These are phyloP conservation scores for Lasiosphaeris hirsuta DNA, from an alignment of 495 filamentous ascomycete genomes.

Conservation along the genomic window DNA sequence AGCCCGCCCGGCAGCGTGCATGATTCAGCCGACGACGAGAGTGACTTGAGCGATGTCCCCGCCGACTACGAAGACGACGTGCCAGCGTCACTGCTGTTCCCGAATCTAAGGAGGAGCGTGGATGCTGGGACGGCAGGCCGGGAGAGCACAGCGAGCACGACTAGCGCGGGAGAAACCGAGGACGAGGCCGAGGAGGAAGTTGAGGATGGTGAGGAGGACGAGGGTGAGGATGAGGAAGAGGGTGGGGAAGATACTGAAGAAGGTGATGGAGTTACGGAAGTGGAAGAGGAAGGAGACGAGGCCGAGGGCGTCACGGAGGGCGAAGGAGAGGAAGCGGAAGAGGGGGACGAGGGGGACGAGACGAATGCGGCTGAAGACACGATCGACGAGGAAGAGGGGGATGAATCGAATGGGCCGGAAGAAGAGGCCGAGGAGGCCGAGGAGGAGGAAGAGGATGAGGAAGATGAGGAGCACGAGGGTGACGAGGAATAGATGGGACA, in stretches of 20 bases:
- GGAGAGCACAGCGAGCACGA: slow-evolving; percentile 13
- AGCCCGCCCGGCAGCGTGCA: slow-evolving; percentile 59
- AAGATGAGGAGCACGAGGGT: slow-evolving; percentile 19
- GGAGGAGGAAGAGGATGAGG: slow-evolving; percentile 25
- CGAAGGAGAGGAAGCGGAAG: slow-evolving; percentile 11
- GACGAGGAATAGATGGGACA: background rate
- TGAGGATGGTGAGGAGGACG: slow-evolving; percentile 22
- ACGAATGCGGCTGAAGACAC: slow-evolving; percentile 31
- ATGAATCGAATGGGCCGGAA: too few species aligned
- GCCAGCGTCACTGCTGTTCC: slow-evolving; percentile 44
- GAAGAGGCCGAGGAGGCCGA: slow-evolving; percentile 39
- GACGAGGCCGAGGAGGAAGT: slow-evolving; percentile 29
- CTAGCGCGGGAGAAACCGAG: slow-evolving; percentile 18
- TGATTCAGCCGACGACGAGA: slow-evolving; percentile 77
- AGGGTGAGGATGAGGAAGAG: slow-evolving; percentile 20
- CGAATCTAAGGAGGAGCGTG: slow-evolving; percentile 39
- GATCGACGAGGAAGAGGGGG: background rate
- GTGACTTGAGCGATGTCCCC: slow-evolving; percentile 69
- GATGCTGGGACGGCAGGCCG: slow-evolving; percentile 20
- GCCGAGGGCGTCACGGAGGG: slow-evolving; percentile 14
- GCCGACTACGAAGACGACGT: slow-evolving; percentile 49
- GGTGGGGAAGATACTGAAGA: slow-evolving; percentile 26
- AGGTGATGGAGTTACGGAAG: slow-evolving; percentile 14
- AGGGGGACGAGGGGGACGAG: slow-evolving; percentile 11
- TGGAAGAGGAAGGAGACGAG: slow-evolving; percentile 12